A percentile compares a stretch with the other conserved stretches of the same genome.
Conservation (phyloP, 129 eudicot genomes). For the Flaveria robusta region DNA sequence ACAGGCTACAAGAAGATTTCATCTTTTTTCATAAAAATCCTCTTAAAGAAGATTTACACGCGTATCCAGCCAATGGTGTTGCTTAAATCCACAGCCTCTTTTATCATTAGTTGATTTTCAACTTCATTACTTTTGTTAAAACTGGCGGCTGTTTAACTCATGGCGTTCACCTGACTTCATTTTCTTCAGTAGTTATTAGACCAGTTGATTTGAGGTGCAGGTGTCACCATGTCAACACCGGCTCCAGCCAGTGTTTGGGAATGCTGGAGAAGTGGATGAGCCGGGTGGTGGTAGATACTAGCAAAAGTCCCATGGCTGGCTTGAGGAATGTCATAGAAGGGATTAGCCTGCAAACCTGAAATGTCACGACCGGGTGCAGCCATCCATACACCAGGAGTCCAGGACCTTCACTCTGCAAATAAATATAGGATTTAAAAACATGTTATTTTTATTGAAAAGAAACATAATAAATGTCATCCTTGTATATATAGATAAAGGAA, state of each 20-base stretch:
- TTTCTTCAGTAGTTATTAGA: slow-evolving; percentile 61
- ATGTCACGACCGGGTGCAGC: slow-evolving; percentile 62
- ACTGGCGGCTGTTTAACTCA: background rate
- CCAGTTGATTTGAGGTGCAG: slow-evolving; percentile 76
- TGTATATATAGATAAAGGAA: background rate
- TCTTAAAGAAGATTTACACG: slow-evolving; percentile 50
- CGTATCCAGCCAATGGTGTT: slow-evolving; percentile 32
- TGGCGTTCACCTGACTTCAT: slow-evolving; percentile 9
- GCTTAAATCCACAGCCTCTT: background rate
- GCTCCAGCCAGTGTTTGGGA: slow-evolving; percentile 34
- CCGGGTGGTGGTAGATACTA: slow-evolving; percentile 69
- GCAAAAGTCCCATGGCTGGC: slow-evolving; percentile 64
- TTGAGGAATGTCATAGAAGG: slow-evolving; percentile 74
- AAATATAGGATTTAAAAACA: background rate
- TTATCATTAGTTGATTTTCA: slow-evolving; percentile 8
- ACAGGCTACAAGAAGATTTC: slow-evolving; percentile 39
- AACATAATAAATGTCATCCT: background rate
- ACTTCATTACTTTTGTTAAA: slow-evolving; percentile 24
- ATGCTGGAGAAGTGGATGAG: slow-evolving; percentile 77
- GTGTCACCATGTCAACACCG: slow-evolving; percentile 50
- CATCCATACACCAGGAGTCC: slow-evolving; percentile 69
- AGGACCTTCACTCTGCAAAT: slow-evolving; percentile 65
- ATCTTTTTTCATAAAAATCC: slow-evolving; percentile 38
- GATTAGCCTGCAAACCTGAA: slow-evolving; percentile 40
- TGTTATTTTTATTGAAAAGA: background rate